phyloP scores from a whole-genome alignment of 257 asterid species.

The Handroanthus guayacan region DNA sequence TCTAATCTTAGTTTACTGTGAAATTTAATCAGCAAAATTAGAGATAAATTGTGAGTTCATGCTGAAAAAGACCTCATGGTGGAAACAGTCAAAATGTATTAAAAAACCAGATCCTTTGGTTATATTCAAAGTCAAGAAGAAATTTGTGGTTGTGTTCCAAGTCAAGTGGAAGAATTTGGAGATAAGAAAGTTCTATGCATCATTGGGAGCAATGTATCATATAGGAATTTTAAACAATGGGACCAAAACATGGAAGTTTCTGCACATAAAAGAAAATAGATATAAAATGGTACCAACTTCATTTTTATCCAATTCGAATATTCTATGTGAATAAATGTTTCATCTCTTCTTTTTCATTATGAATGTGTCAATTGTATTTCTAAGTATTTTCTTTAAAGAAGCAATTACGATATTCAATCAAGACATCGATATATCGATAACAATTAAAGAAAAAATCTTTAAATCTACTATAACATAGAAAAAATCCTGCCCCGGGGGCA shows the following conservation, averaged over 20 bases:
- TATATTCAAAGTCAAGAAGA: slow-evolving; percentile 27
- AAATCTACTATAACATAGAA: too few relatives aligned
- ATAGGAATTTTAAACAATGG: neutral
- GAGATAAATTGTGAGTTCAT: neutral
- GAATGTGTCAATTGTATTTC: too few relatives aligned
- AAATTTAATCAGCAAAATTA: neutral
- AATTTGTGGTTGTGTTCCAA: neutral
- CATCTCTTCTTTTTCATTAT: too few relatives aligned
- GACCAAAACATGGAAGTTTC: neutral
- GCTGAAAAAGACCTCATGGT: neutral
- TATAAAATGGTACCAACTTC: too few relatives aligned
- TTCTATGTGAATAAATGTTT: too few relatives aligned
- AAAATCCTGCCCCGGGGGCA: too few relatives aligned
- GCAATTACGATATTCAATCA: too few relatives aligned
- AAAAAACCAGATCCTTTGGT: slow-evolving; percentile 7
- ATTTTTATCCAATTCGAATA: too few relatives aligned
- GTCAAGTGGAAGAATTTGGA: neutral
- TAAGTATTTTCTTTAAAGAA: too few relatives aligned
- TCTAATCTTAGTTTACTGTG: neutral
- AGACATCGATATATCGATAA: too few relatives aligned
- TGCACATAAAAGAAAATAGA: neutral
- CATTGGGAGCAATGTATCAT: neutral
- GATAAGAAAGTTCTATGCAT: neutral
- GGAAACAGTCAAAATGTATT: neutral
- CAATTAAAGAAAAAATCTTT: too few relatives aligned